phyloP scores from a whole-genome alignment of 108 stramenopile genomes.

The Asterionellopsis glacialis region DNA sequence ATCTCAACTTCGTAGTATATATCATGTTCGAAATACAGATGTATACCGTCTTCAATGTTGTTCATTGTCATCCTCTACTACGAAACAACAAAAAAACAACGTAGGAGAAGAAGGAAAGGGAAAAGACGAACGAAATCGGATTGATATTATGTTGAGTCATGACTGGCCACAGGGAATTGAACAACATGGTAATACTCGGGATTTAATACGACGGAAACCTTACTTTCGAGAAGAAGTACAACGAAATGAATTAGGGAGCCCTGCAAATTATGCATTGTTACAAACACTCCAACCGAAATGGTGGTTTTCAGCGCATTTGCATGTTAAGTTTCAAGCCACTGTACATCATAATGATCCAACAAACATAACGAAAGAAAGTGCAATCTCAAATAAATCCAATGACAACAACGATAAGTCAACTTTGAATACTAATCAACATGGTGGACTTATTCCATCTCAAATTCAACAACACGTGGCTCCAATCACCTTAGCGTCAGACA shows the following conservation, averaged over 20 bases:
- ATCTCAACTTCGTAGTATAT: slow-evolving; percentile 75
- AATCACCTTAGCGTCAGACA: not conserved
- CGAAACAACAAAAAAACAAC: not conserved
- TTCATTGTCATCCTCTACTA: not conserved
- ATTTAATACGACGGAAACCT: slow-evolving; percentile 72
- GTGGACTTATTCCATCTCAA: slow-evolving; percentile 24
- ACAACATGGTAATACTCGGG: slow-evolving; percentile 69
- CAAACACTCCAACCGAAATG: slow-evolving; percentile 74
- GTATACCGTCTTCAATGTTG: slow-evolving; percentile 72
- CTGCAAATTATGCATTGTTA: slow-evolving; percentile 79
- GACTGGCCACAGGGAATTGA: slow-evolving; percentile 98
- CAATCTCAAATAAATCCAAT: not conserved
- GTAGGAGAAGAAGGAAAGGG: not conserved
- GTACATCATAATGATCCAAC: slow-evolving; percentile 51
- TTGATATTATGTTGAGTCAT: slow-evolving; percentile 91
- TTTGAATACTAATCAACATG: not conserved
- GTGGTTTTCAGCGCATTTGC: slow-evolving; percentile 99
- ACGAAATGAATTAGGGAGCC: slow-evolving; percentile 86
- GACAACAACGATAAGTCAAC: not conserved
- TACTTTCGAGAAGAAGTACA: slow-evolving; percentile 86
- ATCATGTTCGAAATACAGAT: slow-evolving; percentile 90
- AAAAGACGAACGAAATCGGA: not conserved
- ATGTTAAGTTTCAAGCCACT: slow-evolving; percentile 91
- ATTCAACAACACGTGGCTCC: not conserved
- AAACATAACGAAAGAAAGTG: not conserved